Evolutionary conservation across 2,329 filamentous ascomycete genomes (phyloP).

Genomic region (Colletotrichum gigasporum): DNA sequence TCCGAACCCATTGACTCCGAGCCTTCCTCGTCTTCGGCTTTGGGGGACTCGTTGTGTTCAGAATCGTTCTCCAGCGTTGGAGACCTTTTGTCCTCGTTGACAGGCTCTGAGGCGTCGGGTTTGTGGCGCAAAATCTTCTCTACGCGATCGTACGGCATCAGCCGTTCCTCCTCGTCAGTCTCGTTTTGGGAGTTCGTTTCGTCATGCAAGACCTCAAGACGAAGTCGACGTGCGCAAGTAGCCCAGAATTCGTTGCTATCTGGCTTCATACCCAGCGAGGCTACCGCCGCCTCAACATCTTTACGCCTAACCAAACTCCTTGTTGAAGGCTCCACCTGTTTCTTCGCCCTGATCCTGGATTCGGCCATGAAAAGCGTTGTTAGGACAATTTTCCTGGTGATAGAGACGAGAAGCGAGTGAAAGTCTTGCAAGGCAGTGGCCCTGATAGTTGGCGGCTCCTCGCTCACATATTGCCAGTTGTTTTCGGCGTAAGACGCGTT

Average conservation of each 20-base stretch:
- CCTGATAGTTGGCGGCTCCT: conserved; percentile 75
- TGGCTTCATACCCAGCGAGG: conserved; percentile 53
- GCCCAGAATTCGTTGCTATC: conserved; percentile 57
- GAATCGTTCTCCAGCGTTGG: neutral
- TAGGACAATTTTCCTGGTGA: conserved; percentile 77
- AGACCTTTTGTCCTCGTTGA: neutral
- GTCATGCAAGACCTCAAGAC: conserved; percentile 57
- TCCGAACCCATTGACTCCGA: neutral
- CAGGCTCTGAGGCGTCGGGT: neutral
- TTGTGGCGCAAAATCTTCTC: conserved; percentile 47
- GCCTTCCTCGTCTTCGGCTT: neutral
- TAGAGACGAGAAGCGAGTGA: conserved; percentile 70
- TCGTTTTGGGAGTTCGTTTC: neutral
- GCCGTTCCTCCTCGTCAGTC: conserved; percentile 32
- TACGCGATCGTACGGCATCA: conserved; percentile 55
- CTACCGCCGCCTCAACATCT: conserved; percentile 60
- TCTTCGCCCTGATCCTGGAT: conserved; percentile 69
- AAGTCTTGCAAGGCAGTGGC: conserved; percentile 82
- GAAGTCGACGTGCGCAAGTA: conserved; percentile 57
- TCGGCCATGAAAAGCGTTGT: conserved; percentile 76
- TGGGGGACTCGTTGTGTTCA: neutral
- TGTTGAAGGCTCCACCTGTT: conserved; percentile 36
- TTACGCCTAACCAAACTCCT: conserved; percentile 47
- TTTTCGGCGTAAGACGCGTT: conserved; percentile 68
- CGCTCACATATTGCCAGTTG: conserved; percentile 73